A percentile compares a stretch with the other conserved stretches of the same genome.
These are phyloP conservation scores for Hypoxylon perforatum DNA, from an alignment of 495 filamentous ascomycete species.

Conservation along the genomic window DNA sequence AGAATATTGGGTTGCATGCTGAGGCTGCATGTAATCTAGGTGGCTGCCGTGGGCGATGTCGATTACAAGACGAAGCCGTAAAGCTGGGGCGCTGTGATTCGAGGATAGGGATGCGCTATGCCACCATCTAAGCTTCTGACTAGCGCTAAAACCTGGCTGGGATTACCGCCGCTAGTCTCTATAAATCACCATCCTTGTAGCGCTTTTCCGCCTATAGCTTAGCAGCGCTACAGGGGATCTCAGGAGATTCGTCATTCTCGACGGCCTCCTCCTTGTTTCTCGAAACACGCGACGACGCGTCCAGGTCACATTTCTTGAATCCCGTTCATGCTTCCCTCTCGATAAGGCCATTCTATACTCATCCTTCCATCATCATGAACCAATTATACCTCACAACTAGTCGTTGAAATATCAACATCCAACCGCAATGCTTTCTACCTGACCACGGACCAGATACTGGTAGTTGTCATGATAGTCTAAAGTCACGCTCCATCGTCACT, in stretches of 20 bases:
- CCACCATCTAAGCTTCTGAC: not conserved
- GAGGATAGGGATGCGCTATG: not conserved
- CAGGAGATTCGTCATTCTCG: conserved; percentile 13
- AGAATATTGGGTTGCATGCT: not conserved
- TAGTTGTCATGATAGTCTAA: conserved; percentile 6
- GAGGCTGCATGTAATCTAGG: no score
- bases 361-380: no score
- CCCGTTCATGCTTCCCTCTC: conserved; percentile 1
- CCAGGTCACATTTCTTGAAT: conserved; percentile 9
- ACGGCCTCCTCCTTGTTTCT: not conserved
- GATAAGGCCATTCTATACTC: not conserved
- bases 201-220: not conserved
- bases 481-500: conserved; percentile 8
- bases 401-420: no score
- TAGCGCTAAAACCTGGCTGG: conserved; percentile 4
- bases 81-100: no score
- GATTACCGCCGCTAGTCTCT: conserved; percentile 3
- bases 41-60: no score
- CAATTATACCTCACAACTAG: no score
- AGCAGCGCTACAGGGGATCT: conserved; percentile 13
- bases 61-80: no score
- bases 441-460: no score
- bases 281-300: conserved; percentile 18
- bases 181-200: conserved; percentile 3
- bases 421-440: not conserved